A percentile compares a stretch with the other conserved stretches of the same genome.
These are phyloP conservation scores for Domatiomyces catenatus DNA, from an alignment of 2,329 filamentous ascomycete genomes.

Conservation along the genomic window DNA sequence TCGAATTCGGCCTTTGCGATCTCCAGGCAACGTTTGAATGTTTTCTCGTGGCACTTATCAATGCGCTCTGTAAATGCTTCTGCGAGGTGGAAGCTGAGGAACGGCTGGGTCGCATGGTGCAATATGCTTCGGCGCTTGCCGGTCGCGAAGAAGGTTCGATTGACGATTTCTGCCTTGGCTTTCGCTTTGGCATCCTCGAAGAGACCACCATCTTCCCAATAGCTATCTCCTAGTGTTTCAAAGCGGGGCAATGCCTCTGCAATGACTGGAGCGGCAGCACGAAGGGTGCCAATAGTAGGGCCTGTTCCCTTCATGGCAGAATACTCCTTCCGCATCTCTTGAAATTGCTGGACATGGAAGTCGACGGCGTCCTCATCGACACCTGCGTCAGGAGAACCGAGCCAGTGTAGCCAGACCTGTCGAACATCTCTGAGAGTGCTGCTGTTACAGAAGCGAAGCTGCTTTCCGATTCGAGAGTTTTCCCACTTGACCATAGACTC, in stretches of 20 bases:
- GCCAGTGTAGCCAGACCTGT: conserved; percentile 24
- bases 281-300: conserved; percentile 3
- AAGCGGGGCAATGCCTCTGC: conserved; percentile 5
- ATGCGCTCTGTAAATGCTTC: conserved; percentile 28
- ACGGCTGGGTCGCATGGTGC: conserved; percentile 37
- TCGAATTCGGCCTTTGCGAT: conserved; percentile 13
- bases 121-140: conserved; percentile 23
- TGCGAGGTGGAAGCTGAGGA: conserved; percentile 44
- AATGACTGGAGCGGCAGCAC: conserved; percentile 19
- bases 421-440: conserved; percentile 26
- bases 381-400: background rate
- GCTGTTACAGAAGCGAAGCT: conserved; percentile 36
- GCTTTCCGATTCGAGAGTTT: conserved; percentile 28
- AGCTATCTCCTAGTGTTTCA: conserved; percentile 12
- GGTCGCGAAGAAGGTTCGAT: conserved; percentile 31
- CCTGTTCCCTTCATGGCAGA: background rate
- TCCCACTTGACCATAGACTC: conserved; percentile 32
- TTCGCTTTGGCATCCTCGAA: conserved; percentile 7
- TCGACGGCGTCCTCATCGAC: conserved; percentile 1
- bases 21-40: background rate
- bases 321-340: background rate
- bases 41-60: conserved; percentile 20
- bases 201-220: conserved; percentile 20
- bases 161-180: conserved; percentile 14
- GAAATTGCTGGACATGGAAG: background rate